phyloP scores from a whole-genome alignment of 176 grass and related monocot species.

The Raddia distichophylla region DNA sequence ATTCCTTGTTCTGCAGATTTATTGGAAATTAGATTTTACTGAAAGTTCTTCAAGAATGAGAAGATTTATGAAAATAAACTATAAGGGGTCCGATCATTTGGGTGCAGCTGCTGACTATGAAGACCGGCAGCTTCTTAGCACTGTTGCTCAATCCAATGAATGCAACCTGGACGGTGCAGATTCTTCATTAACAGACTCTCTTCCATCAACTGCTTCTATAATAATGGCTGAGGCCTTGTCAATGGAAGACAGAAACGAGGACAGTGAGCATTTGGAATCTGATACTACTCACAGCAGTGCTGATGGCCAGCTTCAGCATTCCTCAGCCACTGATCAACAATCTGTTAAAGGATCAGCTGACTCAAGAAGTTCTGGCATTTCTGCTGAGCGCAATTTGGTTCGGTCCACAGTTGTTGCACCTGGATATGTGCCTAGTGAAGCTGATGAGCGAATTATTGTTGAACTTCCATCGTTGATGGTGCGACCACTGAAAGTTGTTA shows the following conservation, averaged over 20 bases:
- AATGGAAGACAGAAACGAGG: conserved; percentile 81
- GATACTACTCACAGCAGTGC: conserved; percentile 50
- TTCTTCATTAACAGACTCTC: conserved; percentile 52
- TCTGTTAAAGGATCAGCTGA: conserved; percentile 64
- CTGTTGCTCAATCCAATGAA: conserved; percentile 50
- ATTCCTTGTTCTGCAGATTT: conserved; percentile 54
- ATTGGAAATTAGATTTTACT: conserved; percentile 94
- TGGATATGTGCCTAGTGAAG: conserved; percentile 82
- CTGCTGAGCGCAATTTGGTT: conserved; percentile 74
- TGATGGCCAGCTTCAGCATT: conserved; percentile 64
- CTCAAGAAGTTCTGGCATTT: conserved; percentile 68
- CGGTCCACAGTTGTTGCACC: conserved; percentile 68
- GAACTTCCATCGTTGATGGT: conserved; percentile 95
- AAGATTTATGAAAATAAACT: conserved; percentile 96
- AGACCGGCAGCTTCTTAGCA: conserved; percentile 66
- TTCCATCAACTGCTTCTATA: conserved; percentile 76
- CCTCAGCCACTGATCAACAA: conserved; percentile 57
- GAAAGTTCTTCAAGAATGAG: conserved; percentile 99
- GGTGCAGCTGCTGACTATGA: conserved; percentile 95
- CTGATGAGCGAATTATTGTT: conserved; percentile 90
- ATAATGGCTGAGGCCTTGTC: conserved; percentile 87
- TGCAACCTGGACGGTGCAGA: conserved; percentile 43
- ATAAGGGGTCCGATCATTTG: conserved; percentile 90
- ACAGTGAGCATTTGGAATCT: conserved; percentile 73
- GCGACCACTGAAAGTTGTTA: conserved; percentile 89